A percentile compares a stretch with the other conserved stretches of the same genome.
These are phyloP conservation scores for Gossypium davidsonii DNA, from an alignment of 441 rosid species.

Conservation along the genomic window DNA sequence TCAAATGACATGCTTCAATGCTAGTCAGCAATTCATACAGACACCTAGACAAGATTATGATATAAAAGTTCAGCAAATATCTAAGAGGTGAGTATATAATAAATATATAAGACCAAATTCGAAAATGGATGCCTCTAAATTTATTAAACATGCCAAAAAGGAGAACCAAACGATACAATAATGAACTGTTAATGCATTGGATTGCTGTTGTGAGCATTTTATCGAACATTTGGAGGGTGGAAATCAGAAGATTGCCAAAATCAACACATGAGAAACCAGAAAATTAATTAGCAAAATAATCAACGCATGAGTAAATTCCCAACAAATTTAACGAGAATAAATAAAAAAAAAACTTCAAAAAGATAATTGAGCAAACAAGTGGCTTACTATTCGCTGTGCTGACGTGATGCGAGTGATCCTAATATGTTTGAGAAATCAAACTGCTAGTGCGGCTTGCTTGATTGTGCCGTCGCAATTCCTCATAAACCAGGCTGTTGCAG, in stretches of 20 bases:
- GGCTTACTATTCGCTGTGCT: neutral
- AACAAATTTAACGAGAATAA: neutral
- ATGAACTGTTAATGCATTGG: neutral
- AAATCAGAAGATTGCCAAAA: neutral
- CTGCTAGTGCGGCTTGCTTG: neutral
- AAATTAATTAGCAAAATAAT: neutral
- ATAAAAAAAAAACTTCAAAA: neutral
- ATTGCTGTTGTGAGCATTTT: slow-evolving; percentile 10
- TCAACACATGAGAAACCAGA: neutral
- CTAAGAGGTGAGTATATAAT: neutral
- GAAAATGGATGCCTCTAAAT: neutral
- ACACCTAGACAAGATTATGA: neutral
- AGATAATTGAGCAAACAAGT: neutral
- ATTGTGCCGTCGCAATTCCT: neutral
- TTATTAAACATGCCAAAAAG: neutral
- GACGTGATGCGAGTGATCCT: neutral
- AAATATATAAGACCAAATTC: neutral
- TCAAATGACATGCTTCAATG: neutral
- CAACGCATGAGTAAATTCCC: neutral
- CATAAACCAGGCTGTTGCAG: neutral
- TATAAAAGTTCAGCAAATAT: neutral
- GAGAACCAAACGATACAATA: neutral
- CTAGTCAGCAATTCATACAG: neutral
- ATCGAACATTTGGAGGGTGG: slow-evolving; percentile 28
- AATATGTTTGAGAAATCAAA: neutral